Evolutionary conservation across 768 basidiomycete species (phyloP).

Genomic region (Suillus spraguei): DNA sequence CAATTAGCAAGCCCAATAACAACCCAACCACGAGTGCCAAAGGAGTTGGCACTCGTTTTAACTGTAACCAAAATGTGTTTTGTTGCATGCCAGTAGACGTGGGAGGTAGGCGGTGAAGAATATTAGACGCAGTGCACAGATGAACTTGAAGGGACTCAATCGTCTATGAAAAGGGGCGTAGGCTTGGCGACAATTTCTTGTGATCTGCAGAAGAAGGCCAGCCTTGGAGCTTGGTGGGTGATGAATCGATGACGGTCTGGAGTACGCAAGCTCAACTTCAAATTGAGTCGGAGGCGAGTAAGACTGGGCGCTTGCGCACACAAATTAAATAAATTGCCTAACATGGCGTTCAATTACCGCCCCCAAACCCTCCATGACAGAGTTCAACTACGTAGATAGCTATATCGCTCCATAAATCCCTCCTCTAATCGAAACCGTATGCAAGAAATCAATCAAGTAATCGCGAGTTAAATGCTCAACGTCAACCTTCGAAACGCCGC

Average conservation of each 20-base stretch:
- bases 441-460: slow-evolving; percentile 1
- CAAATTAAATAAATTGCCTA: slow-evolving; percentile 5
- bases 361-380: no score
- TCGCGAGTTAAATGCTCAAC: neutral
- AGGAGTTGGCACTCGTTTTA: slow-evolving; percentile 54
- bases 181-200: neutral
- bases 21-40: slow-evolving; percentile 63
- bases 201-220: slow-evolving; percentile 7
- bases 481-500: neutral
- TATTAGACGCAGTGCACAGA: neutral
- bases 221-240: neutral
- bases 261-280: slow-evolving; percentile 1
- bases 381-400: neutral
- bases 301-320: slow-evolving; percentile 6
- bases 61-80: slow-evolving; percentile 30
- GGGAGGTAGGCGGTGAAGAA: neutral
- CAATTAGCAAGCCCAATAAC: slow-evolving; percentile 59
- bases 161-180: neutral
- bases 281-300: slow-evolving; percentile 2
- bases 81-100: slow-evolving; percentile 26
- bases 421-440: slow-evolving; percentile 1
- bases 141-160: neutral
- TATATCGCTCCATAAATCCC: neutral
- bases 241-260: neutral
- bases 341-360: neutral